Evolutionary conservation across 306 rosid species (phyloP), one percentile per base, ranked within the genome.

Genomic region (Vachellia collinsii): DNA sequence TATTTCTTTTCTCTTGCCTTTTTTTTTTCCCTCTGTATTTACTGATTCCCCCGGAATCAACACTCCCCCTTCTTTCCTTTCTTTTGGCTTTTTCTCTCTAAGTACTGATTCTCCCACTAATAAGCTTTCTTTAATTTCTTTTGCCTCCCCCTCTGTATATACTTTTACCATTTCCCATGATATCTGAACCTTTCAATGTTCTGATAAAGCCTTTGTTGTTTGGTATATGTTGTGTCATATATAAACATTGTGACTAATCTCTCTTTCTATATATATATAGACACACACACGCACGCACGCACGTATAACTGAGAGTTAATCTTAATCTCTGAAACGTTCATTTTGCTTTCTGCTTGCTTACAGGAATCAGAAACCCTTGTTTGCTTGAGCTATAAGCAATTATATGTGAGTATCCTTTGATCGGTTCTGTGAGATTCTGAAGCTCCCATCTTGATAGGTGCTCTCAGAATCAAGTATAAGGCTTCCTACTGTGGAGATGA

Each of bases 401-500:
- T 23, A 6, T 61, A 6, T 61, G 16, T 25, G 3, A 5, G 67
- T 61, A 61, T 61, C 19, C 11, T 1, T 23, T 23, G 67, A 23
- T 10, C 4, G 14, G 39, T 61, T 61, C 19, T 25, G 37, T 11
- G 19, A 61, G 39, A 61, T 25, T 61, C 38, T 61, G 38, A 61
- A 25, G 12, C 67, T 25, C 25, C 19, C 38, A 22, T 22, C 23
- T 10, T 23, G 37, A 4, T 23, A 59, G 37, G 10, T 59, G 7
- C 22, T 51, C 0, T 54, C 2, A 59, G 65, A 25, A 59, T 11
- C 65, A 23, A 82, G 91, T 10, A 93, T 90, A 79, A 83, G 96
- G 75, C 93, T 94, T 59, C 97, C 98, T 3, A 91, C 97, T 1
- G 89, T 87, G 79, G 95, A 93, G 22, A 80, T 95, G 71, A 10